Evolutionary conservation across 352 stramenopile species (phyloP).

Genomic region (Phytophthora pinifolia): DNA sequence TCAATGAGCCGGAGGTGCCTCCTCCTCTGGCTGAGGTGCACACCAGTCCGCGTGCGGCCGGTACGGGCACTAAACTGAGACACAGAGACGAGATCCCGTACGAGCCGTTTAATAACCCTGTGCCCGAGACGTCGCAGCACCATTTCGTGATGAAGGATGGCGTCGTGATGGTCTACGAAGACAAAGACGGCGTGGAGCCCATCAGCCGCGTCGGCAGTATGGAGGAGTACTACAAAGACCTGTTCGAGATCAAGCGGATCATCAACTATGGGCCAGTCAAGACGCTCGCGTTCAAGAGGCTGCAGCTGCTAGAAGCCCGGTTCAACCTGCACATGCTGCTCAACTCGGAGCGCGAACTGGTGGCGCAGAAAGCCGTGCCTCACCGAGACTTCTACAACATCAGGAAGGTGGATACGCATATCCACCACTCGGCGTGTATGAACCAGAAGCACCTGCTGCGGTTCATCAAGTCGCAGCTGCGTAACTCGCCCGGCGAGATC

Average conservation of each 20-base stretch:
- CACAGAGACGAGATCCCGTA: constrained; percentile 78
- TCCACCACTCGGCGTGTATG: constrained; percentile 97
- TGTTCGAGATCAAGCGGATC: constrained; percentile 85
- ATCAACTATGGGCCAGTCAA: constrained; percentile 89
- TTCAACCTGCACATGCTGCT: constrained; percentile 97
- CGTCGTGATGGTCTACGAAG: constrained; percentile 54
- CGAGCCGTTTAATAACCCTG: constrained; percentile 46
- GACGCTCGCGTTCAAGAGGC: constrained; percentile 82
- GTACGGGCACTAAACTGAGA: constrained; percentile 40
- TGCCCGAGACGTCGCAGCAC: constrained; percentile 53
- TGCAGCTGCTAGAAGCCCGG: constrained; percentile 88
- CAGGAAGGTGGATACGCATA: constrained; percentile 98
- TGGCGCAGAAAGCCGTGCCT: constrained; percentile 95
- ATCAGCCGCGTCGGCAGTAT: constrained; percentile 45
- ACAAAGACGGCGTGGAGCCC: constrained; percentile 28
- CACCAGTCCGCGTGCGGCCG: constrained; percentile 36
- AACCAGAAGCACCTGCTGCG: constrained; percentile 95
- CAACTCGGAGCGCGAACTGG: constrained; percentile 94
- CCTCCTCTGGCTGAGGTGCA: constrained; percentile 23
- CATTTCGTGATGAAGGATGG: constrained; percentile 58
- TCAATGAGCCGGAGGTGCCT: constrained; percentile 36
- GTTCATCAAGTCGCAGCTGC: constrained; percentile 88
- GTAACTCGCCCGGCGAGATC: constrained; percentile 88
- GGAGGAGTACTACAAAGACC: constrained; percentile 70
- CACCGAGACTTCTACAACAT: constrained; percentile 99